Percentiles rank a stretch among this genome's conserved stretches.
Conservation (phyloP, 2,329 filamentous ascomycete species). For the Venturia pyrina region DNA sequence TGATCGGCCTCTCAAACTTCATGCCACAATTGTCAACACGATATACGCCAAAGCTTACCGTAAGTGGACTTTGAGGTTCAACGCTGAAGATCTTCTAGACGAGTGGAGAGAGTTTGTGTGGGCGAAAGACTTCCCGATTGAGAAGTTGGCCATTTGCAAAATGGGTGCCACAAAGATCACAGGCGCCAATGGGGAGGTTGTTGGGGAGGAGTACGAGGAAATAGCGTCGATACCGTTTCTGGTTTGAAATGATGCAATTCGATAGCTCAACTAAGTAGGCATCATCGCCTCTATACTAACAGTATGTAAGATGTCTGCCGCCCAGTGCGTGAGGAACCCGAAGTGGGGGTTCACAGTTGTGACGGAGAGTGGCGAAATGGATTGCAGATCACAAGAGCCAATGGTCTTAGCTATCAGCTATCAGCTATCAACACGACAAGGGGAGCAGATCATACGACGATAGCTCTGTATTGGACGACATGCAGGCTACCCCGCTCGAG, state of each 20-base stretch:
- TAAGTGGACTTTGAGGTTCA: constrained; percentile 27
- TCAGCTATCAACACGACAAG: neutral
- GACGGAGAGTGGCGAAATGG: neutral
- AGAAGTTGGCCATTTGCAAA: constrained; percentile 66
- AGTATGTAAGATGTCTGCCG: neutral
- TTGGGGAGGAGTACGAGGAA: constrained; percentile 43
- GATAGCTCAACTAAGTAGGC: no score
- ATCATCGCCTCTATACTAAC: no score
- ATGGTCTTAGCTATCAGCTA: neutral
- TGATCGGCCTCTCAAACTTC: constrained; percentile 57
- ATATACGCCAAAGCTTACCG: constrained; percentile 45
- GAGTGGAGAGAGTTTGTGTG: constrained; percentile 58
- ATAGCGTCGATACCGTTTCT: constrained; percentile 24
- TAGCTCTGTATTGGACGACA: neutral
- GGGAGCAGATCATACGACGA: neutral
- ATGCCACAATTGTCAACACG: constrained; percentile 81
- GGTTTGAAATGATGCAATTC: neutral
- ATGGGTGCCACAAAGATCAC: constrained; percentile 72
- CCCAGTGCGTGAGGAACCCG: no score
- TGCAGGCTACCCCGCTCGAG: constrained; percentile 1
- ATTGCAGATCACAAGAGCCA: neutral
- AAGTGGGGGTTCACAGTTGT: neutral
- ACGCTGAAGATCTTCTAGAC: constrained; percentile 34
- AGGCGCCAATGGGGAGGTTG: constrained; percentile 35
- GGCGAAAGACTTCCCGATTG: constrained; percentile 58